Conservation (phyloP, 2,329 filamentous ascomycete species). For the Alternaria viburni region DNA sequence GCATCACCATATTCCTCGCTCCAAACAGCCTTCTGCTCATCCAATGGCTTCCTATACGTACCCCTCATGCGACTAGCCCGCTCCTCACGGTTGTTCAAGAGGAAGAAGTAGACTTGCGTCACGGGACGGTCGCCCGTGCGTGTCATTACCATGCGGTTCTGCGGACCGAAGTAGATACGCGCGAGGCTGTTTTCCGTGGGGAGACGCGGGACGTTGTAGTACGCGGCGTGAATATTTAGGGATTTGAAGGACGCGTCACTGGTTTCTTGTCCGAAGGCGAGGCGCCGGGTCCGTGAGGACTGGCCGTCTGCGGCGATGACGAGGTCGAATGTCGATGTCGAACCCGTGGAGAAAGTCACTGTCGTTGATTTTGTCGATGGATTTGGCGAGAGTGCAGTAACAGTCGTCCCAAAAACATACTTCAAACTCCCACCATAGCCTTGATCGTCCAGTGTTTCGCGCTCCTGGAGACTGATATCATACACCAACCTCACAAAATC, state of each 20-base stretch:
- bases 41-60: conserved; percentile 37
- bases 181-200: conserved; percentile 21
- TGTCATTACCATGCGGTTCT: conserved; percentile 22
- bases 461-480: conserved; percentile 14
- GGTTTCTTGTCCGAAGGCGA: conserved; percentile 27
- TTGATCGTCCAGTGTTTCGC: conserved; percentile 19
- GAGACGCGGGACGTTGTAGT: conserved; percentile 31
- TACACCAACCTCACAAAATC: conserved; percentile 45
- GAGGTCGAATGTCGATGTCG: conserved; percentile 26
- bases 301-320: conserved; percentile 38
- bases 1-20: conserved; percentile 42
- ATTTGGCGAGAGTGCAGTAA: conserved; percentile 21
- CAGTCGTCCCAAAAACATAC: conserved; percentile 19
- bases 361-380: conserved; percentile 10
- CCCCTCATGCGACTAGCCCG: conserved; percentile 3
- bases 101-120: conserved; percentile 31
- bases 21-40: conserved; percentile 50
- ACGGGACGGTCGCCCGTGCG: conserved; percentile 27
- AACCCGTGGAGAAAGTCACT: conserved; percentile 27
- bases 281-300: conserved; percentile 24
- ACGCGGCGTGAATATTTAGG: conserved; percentile 28
- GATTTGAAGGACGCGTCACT: conserved; percentile 18
- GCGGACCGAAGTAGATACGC: conserved; percentile 11
- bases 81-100: conserved; percentile 14
- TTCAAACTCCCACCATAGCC: conserved; percentile 11